These are phyloP conservation scores for Mallotus nudiflorus DNA, from an alignment of 345 rosid genomes.

Conservation along the genomic window DNA sequence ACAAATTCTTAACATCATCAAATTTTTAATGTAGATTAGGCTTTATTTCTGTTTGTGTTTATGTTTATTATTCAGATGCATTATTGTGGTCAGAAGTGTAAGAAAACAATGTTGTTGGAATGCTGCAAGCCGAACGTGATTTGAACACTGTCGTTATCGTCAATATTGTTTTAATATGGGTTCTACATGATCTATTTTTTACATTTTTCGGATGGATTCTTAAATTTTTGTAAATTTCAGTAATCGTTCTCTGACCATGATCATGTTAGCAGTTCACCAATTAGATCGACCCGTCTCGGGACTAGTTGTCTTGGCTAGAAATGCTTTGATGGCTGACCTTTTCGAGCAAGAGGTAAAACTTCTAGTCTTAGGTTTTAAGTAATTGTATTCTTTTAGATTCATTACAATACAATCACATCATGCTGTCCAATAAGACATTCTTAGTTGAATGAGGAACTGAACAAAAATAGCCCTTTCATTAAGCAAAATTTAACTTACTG, in stretches of 20 bases:
- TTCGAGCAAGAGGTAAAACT: slow-evolving; percentile 77
- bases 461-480: too few relatives aligned
- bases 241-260: slow-evolving; percentile 40
- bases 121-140: slow-evolving; percentile 87
- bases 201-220: not conserved
- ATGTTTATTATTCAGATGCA: slow-evolving; percentile 55
- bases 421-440: too few relatives aligned
- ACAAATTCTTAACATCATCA: too few relatives aligned
- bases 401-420: too few relatives aligned
- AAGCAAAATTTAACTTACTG: too few relatives aligned
- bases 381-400: too few relatives aligned
- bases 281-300: slow-evolving; percentile 89
- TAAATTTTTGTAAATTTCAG: slow-evolving; percentile 12
- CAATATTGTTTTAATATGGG: not conserved
- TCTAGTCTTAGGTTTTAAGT: too few relatives aligned
- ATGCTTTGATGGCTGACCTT: slow-evolving; percentile 69
- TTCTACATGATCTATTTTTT: not conserved
- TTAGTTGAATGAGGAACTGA: too few relatives aligned
- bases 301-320: slow-evolving; percentile 86
- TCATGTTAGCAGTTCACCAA: slow-evolving; percentile 62
- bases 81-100: slow-evolving; percentile 94
- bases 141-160: too few relatives aligned
- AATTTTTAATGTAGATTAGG: not conserved
- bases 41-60: not conserved
- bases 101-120: slow-evolving; percentile 87